phyloP scores from a whole-genome alignment of 306 rosid genomes.

The Cicer cuneatum region DNA sequence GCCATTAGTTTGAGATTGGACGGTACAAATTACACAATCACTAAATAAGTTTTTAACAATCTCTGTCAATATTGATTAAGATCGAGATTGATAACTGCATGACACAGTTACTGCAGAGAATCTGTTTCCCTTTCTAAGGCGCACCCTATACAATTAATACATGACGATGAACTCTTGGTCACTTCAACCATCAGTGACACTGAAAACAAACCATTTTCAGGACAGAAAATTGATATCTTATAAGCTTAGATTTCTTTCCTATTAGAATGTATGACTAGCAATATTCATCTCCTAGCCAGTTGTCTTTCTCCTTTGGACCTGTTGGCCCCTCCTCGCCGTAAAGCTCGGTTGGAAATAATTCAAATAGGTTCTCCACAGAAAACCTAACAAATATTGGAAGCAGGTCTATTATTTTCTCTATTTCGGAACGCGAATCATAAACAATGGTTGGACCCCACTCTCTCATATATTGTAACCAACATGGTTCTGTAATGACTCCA shows the following conservation, averaged over 20 bases:
- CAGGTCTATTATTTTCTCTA: conserved; percentile 71
- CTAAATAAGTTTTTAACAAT: too few species aligned
- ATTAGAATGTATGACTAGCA: conserved; percentile 48
- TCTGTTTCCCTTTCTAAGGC: background rate
- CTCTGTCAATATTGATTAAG: too few species aligned
- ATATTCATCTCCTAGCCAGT: conserved; percentile 89
- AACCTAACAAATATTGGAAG: conserved; percentile 82
- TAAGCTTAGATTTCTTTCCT: conserved; percentile 24
- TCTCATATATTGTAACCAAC: conserved; percentile 94
- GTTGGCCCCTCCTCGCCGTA: conserved; percentile 97
- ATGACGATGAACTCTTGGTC: conserved; percentile 31
- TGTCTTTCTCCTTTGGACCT: conserved; percentile 92
- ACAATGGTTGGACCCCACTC: conserved; percentile 94
- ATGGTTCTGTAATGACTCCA: conserved; percentile 73
- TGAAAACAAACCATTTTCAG: conserved; percentile 14
- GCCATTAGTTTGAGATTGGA: too few species aligned
- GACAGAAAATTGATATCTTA: conserved; percentile 11
- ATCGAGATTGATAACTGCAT: too few species aligned
- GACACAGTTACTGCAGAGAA: too few species aligned
- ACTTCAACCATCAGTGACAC: conserved; percentile 5
- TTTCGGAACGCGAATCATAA: conserved; percentile 68
- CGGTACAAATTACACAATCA: too few species aligned
- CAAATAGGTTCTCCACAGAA: conserved; percentile 79
- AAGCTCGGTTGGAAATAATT: conserved; percentile 84
- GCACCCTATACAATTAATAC: conserved; percentile 37